phyloP scores from a whole-genome alignment of 1,284 basidiomycete genomes.

The Pholiota adiposa region DNA sequence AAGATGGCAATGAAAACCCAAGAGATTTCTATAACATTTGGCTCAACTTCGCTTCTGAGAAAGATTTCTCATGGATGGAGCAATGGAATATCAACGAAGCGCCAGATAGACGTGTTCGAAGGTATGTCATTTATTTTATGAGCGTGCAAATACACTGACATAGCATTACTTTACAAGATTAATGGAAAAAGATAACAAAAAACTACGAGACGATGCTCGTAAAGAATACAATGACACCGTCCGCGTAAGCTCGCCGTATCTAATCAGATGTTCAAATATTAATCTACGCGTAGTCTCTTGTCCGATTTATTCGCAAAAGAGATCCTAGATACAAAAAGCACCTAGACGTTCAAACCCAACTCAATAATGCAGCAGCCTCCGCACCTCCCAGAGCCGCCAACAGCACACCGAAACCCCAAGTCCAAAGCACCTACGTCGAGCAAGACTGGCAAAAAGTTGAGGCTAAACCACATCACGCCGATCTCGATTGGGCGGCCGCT shows the following conservation, averaged over 20 bases:
- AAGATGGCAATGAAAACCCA: slow-evolving; percentile 49
- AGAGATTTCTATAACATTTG: slow-evolving; percentile 87
- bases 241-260: slow-evolving; percentile 50
- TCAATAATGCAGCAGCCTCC: neutral
- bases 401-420: slow-evolving; percentile 17
- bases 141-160: slow-evolving; percentile 7
- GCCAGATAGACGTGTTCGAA: slow-evolving; percentile 83
- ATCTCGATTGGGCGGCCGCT: slow-evolving; percentile 71
- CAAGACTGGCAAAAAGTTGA: slow-evolving; percentile 85
- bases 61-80: slow-evolving; percentile 91
- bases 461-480: slow-evolving; percentile 48
- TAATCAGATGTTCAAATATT: neutral
- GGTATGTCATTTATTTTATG: slow-evolving; percentile 42
- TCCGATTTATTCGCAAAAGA: slow-evolving; percentile 88
- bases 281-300: slow-evolving; percentile 64
- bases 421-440: slow-evolving; percentile 58
- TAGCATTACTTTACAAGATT: slow-evolving; percentile 46
- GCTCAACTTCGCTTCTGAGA: slow-evolving; percentile 86
- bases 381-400: slow-evolving; percentile 30
- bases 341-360: slow-evolving; percentile 51
- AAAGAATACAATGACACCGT: slow-evolving; percentile 95
- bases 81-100: slow-evolving; percentile 86
- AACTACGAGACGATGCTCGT: slow-evolving; percentile 84
- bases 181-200: slow-evolving; percentile 98
- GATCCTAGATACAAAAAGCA: slow-evolving; percentile 90